Base-by-base conservation (phyloP, 768 basidiomycete species). In the Mycena crocata region DNA sequence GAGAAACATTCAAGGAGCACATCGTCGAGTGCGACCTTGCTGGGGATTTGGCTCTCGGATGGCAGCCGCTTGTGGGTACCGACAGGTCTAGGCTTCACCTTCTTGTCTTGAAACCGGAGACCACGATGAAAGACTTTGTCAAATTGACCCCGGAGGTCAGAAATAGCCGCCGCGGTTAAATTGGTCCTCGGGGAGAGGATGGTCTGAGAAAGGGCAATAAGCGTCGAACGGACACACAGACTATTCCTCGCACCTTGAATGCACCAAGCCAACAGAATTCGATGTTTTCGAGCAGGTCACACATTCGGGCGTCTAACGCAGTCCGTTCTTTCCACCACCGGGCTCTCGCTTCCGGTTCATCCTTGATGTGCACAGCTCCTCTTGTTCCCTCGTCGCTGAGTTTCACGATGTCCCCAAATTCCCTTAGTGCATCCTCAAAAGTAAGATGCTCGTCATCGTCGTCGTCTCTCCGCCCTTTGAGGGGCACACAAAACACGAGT, bases 251-350 rank as follows among this genome's bases (percentile, higher is more conserved):
- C 54, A 96, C 96, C 89, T 98, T 99, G 87, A 98, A 98, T 24
- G 92, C 95, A 1, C 98, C 97, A 3, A 99, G 84, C 98, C 98
- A 99, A 74, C 93, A 95, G 71, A 93, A 96, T 76, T 99, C 98
- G 46, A 99, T 90, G 68, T 91, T 94, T 68, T 89, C 88, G 35
- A 98, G 76, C 8, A 99, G 78, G 32, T 88, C 87, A 62, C 87
- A 83, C 73, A 99, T 75, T 26, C 95, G 86, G 50, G 81, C 82
- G 73, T 99, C 96, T n/a, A 99, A 83, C 24, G 84, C 86, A 26
- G 82, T 79, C 4, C 98, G 84, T 57, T 90, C 86, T 37, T 87
- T 89, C 98, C 98, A 99, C 98, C 98, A 99, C 2, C 82, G 85
- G 0, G 84, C 81, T 66, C 90, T 84, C 1, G 88, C 93, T 32